Percentiles rank a stretch among this genome's conserved stretches.
phyloP scores from a whole-genome alignment of 2,329 filamentous ascomycete genomes.

The Fonsecaea pugnacius region DNA sequence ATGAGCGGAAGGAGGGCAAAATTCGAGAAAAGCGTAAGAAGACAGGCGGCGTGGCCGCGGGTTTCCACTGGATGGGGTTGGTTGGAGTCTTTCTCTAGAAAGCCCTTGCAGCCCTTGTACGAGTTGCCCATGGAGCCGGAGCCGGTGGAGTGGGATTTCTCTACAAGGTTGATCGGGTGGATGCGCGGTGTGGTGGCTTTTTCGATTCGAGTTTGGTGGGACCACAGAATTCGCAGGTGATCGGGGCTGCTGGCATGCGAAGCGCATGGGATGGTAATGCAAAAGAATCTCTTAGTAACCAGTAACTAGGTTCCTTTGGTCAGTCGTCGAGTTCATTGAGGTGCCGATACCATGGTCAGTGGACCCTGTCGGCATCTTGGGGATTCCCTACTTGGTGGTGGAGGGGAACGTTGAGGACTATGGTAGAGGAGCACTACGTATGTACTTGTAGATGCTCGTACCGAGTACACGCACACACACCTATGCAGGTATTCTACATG shows the following conservation, averaged over 20 bases:
- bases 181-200: constrained; percentile 2
- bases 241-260: not conserved
- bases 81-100: not conserved
- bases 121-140: not conserved
- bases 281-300: constrained; percentile 5
- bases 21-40: constrained; percentile 7
- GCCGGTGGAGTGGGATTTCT: constrained; percentile 2
- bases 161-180: not conserved
- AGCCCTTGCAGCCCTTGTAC: not conserved
- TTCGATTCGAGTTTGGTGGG: constrained; percentile 24
- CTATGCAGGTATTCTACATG: too few relatives aligned
- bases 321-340: not conserved
- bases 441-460: too few relatives aligned
- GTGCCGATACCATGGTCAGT: not conserved
- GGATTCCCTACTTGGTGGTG: not conserved
- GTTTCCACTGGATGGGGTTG: constrained; percentile 4
- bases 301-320: not conserved
- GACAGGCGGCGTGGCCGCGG: constrained; percentile 3
- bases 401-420: too few relatives aligned
- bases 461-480: too few relatives aligned
- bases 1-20: constrained; percentile 2
- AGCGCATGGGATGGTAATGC: not conserved
- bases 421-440: too few relatives aligned
- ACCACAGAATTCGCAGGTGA: constrained; percentile 15
- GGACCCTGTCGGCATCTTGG: not conserved